These are phyloP conservation scores for Dipodascus albidus DNA, from an alignment of 805 yeast genomes.

Conservation along the genomic window DNA sequence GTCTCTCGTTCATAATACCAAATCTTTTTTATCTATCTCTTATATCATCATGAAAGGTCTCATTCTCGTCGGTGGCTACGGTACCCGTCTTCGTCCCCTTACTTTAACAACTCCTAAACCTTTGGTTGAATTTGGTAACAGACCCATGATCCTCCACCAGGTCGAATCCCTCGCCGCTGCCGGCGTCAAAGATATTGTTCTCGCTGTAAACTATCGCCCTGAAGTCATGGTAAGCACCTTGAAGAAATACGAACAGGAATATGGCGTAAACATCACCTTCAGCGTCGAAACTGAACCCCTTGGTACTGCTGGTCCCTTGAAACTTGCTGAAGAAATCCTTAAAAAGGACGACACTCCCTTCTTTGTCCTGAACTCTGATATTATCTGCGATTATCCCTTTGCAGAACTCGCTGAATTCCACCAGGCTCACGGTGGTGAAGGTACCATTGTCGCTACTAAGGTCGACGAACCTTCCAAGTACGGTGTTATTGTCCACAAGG, in stretches of 20 bases:
- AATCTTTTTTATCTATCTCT: background rate
- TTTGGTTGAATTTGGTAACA: conserved; percentile 94
- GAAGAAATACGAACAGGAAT: conserved; percentile 86
- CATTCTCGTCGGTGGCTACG: conserved; percentile 98
- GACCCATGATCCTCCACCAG: conserved; percentile 98
- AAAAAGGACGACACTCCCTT: conserved; percentile 94
- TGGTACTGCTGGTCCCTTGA: conserved; percentile 99
- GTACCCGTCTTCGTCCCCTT: conserved; percentile 98
- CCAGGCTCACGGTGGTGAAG: conserved; percentile 90
- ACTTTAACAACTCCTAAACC: conserved; percentile 94
- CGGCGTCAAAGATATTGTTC: conserved; percentile 96
- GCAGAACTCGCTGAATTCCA: conserved; percentile 87
- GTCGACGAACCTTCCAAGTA: conserved; percentile 99
- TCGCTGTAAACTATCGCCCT: conserved; percentile 98
- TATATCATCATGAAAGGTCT: conserved; percentile 67
- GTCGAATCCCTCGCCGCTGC: conserved; percentile 96
- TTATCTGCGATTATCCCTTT: conserved; percentile 98
- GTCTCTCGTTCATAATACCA: background rate
- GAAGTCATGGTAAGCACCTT: conserved; percentile 97
- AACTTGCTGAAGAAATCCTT: conserved; percentile 88
- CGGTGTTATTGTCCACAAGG: conserved; percentile 98
- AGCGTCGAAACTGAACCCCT: conserved; percentile 98
- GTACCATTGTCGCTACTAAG: conserved; percentile 98
- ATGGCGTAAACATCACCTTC: conserved; percentile 91
- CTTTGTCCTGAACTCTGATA: conserved; percentile 96